Percentiles rank a stretch among this genome's conserved stretches.
Evolutionary conservation across 129 eudicot genomes (phyloP).

Genomic region (Centella asiatica): DNA sequence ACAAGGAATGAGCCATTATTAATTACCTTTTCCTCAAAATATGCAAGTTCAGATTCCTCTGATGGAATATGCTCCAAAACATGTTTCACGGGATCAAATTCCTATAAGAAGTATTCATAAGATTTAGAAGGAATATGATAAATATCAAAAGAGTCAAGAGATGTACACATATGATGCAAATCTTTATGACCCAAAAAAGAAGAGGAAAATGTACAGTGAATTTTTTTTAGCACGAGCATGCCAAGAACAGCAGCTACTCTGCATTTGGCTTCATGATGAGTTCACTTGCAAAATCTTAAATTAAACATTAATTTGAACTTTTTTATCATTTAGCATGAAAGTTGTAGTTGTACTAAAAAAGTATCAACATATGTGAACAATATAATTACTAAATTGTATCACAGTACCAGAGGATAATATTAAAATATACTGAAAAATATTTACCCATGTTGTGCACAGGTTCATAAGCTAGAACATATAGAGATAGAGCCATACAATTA

Average conservation of each 20-base stretch:
- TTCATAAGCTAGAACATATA: too few species aligned
- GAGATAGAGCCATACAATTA: too few species aligned
- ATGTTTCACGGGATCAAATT: conserved; percentile 85
- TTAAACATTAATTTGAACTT: too few species aligned
- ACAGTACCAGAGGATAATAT: too few species aligned
- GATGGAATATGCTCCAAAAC: conserved; percentile 65
- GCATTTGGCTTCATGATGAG: too few species aligned
- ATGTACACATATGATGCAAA: neutral
- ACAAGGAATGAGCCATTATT: neutral
- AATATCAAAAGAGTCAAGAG: neutral
- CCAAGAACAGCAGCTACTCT: neutral
- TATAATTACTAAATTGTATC: too few species aligned
- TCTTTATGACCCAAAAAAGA: neutral
- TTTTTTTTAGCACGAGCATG: conserved; percentile 2
- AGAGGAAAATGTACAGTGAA: neutral
- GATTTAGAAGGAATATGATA: conserved; percentile 12
- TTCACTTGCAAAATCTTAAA: too few species aligned
- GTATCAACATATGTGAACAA: too few species aligned
- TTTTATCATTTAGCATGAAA: too few species aligned
- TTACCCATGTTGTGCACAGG: too few species aligned
- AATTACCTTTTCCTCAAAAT: conserved; percentile 71
- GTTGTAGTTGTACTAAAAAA: too few species aligned
- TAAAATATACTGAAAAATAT: too few species aligned
- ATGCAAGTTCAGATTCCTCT: conserved; percentile 64
- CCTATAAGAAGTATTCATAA: conserved; percentile 32